Evolutionary conservation across 495 filamentous ascomycete species (phyloP).

Genomic region (Hypoxylon trugodes): DNA sequence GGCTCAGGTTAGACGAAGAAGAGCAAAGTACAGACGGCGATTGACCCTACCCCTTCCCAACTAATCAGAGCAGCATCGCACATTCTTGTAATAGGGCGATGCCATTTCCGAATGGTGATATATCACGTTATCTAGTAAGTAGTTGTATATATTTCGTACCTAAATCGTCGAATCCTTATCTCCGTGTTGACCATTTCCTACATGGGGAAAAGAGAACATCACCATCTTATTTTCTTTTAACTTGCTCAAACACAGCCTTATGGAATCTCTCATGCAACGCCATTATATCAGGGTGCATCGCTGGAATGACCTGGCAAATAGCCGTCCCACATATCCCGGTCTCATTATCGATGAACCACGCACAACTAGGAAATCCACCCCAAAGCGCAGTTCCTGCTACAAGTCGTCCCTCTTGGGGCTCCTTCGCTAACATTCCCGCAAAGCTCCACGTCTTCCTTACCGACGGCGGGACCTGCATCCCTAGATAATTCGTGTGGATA

Average conservation of each 20-base stretch:
- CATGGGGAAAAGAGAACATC: no score
- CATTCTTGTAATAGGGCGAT: no score
- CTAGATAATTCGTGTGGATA: slow-evolving; percentile 8
- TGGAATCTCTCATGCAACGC: slow-evolving; percentile 29
- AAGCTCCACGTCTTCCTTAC: slow-evolving; percentile 30
- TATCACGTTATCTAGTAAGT: no score
- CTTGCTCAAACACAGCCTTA: slow-evolving; percentile 6
- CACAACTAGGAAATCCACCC: slow-evolving; percentile 21
- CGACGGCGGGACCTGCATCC: slow-evolving; percentile 19
- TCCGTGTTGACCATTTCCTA: no score
- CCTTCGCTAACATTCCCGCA: slow-evolving; percentile 40
- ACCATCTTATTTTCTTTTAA: slow-evolving; percentile 4
- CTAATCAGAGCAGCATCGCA: no score
- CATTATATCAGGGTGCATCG: slow-evolving; percentile 26
- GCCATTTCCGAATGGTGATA: no score
- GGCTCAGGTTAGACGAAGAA: no score
- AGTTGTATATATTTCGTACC: no score
- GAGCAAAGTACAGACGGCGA: no score
- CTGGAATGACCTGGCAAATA: slow-evolving; percentile 27
- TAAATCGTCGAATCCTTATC: no score
- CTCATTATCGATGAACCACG: slow-evolving; percentile 34
- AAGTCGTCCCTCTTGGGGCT: slow-evolving; percentile 32
- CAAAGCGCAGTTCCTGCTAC: slow-evolving; percentile 16
- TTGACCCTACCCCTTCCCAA: no score
- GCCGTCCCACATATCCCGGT: slow-evolving; percentile 26